Conservation (phyloP, 345 rosid genomes). For the Syzygium aromaticum region DNA sequence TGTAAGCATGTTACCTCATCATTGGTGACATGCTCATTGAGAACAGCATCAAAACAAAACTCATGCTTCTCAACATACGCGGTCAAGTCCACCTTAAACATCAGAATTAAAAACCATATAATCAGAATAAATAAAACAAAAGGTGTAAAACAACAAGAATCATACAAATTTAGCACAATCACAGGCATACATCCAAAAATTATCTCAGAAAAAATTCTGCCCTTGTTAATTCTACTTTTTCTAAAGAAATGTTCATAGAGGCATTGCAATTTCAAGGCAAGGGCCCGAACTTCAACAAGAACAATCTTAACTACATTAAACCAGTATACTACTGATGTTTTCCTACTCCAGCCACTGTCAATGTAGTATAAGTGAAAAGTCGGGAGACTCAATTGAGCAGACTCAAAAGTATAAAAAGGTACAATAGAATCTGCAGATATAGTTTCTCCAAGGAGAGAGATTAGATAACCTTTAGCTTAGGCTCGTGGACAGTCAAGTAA, state of each 20-base stretch:
- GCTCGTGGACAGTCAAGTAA: conserved; percentile 69
- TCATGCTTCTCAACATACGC: conserved; percentile 97
- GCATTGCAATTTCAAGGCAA: neutral
- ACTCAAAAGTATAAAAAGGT: neutral
- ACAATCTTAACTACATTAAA: neutral
- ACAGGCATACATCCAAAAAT: neutral
- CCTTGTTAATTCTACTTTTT: neutral
- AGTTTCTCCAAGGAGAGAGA: neutral
- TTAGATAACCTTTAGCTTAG: conserved; percentile 76
- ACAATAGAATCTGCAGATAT: neutral
- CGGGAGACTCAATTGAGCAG: neutral
- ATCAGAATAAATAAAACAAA: neutral
- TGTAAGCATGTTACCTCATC: conserved; percentile 59
- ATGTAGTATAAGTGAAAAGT: neutral
- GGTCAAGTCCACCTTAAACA: conserved; percentile 91
- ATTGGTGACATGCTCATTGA: conserved; percentile 72
- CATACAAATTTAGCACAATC: neutral
- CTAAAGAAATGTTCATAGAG: neutral
- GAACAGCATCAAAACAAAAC: conserved; percentile 97
- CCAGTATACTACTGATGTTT: neutral
- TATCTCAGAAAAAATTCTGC: neutral
- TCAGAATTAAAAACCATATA: neutral
- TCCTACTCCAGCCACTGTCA: neutral
- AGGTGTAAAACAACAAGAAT: neutral
- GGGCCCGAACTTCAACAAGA: neutral